Evolutionary conservation across 768 basidiomycete genomes (phyloP), one percentile per base, ranked within the genome.

Genomic region (Leccinum uliginosum): DNA sequence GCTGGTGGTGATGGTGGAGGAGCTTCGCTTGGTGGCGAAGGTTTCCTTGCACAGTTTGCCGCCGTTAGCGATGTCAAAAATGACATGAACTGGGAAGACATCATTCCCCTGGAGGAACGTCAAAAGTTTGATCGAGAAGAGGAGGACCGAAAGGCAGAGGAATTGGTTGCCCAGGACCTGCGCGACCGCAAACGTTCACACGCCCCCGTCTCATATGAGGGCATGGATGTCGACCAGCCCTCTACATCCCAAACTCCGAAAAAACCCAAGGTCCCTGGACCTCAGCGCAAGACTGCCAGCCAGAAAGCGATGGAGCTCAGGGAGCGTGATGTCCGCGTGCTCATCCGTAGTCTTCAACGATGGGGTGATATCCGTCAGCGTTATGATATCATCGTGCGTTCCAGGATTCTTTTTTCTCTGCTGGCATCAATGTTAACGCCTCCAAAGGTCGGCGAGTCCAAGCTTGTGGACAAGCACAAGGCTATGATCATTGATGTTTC

Each of bases 61-160:
- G 87, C 87, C 50, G 92, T 98, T 62, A 97, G 93, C 72, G 97
- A 99, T 71, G 86, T 99, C 69, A 98, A 98, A 81, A 93, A 94
- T 69, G 96, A 98, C 75, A 93, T 96, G 85, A 93, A 73, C 66
- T 99, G 97, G 97, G 97, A 99, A 68, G 97, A 98, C 59, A 98
- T 99, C 72, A 98, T 99, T 64, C 97, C 97, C 17, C 71, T 89
- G 9, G 93, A 95, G 23, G 93, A 93, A 65, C 87, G 97, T 6
- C 85, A 87, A 71, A 86, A 83, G 69, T 83, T 87, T 45, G 93
- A 93, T 58, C 80, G 82, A 27, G 94, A 95, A 61, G 87, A 92
- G 58, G 86, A 87, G 58, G 80, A 86, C 56, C 79, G 82, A 56
- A 85, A 84, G 65, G 83, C 82, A 35, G 88, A 92, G 64, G 89